Percentiles rank a stretch among this genome's conserved stretches.
Conservation (phyloP, 495 filamentous ascomycete species). For the Beverwykella pulmonaria region DNA sequence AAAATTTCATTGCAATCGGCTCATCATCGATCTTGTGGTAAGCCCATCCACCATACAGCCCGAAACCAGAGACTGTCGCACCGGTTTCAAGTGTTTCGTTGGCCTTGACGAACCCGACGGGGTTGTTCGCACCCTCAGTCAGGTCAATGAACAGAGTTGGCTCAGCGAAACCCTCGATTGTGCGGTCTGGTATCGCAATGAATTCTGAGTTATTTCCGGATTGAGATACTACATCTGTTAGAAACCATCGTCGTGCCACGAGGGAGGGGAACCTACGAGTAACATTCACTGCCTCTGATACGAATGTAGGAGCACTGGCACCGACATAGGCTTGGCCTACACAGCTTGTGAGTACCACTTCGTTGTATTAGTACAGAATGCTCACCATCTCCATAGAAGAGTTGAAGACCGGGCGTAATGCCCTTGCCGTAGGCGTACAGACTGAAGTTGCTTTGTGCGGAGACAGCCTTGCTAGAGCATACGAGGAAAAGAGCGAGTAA, state of each 20-base stretch:
- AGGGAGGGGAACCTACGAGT: conserved; percentile 4
- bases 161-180: neutral
- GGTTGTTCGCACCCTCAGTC: conserved; percentile 11
- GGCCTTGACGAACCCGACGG: conserved; percentile 13
- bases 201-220: conserved; percentile 13
- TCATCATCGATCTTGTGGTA: conserved; percentile 9
- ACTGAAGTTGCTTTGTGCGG: conserved; percentile 6
- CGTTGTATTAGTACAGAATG: neutral
- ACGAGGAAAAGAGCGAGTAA: neutral
- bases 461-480: conserved; percentile 1
- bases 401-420: conserved; percentile 14
- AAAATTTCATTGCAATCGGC: conserved; percentile 24
- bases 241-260: neutral
- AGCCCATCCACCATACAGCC: conserved; percentile 31
- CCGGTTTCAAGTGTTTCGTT: conserved; percentile 5
- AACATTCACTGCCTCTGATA: conserved; percentile 21
- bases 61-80: conserved; percentile 4
- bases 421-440: conserved; percentile 22
- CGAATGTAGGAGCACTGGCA: conserved; percentile 10
- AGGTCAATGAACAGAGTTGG: conserved; percentile 21
- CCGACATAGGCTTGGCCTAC: conserved; percentile 26
- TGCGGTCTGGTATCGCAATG: conserved; percentile 12
- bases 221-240: conserved; percentile 18
- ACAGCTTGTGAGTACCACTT: neutral
- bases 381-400: conserved; percentile 30